A percentile compares a stretch with the other conserved stretches of the same genome.
These are phyloP conservation scores for Claviceps lovelessii DNA, from an alignment of 2,329 filamentous ascomycete genomes.

Conservation along the genomic window DNA sequence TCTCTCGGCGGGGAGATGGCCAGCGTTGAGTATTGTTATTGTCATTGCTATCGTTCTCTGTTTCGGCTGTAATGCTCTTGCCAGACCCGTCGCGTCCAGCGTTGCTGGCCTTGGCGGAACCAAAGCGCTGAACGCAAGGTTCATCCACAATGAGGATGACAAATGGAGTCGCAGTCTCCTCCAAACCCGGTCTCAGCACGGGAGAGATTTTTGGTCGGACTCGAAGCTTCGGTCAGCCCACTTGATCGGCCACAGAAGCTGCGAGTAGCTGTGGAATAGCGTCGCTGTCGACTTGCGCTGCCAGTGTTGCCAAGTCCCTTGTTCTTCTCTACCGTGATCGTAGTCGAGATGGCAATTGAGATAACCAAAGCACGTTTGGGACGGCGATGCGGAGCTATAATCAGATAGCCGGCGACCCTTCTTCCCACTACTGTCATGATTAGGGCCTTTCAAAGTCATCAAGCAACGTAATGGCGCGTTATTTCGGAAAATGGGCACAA, in stretches of 20 bases:
- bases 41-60: slow-evolving; percentile 24
- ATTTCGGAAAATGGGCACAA: slow-evolving; percentile 13
- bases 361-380: slow-evolving; percentile 4
- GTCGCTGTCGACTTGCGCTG: slow-evolving; percentile 2
- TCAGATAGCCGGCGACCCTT: slow-evolving; percentile 12
- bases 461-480: slow-evolving; percentile 17
- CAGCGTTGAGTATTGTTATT: slow-evolving; percentile 23
- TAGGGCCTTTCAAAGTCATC: slow-evolving; percentile 10
- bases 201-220: slow-evolving; percentile 6
- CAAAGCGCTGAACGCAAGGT: slow-evolving; percentile 37
- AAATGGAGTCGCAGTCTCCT: slow-evolving; percentile 27
- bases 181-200: slow-evolving; percentile 12
- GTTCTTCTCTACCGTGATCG: slow-evolving; percentile 1
- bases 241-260: slow-evolving; percentile 3
- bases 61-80: slow-evolving; percentile 13
- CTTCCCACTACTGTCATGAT: slow-evolving; percentile 12
- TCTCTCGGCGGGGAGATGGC: slow-evolving; percentile 35
- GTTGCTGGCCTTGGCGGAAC: slow-evolving; percentile 17
- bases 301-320: not conserved
- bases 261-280: slow-evolving; percentile 9
- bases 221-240: slow-evolving; percentile 4
- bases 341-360: not conserved
- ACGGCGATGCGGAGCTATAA: slow-evolving; percentile 3
- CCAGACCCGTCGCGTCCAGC: slow-evolving; percentile 11
- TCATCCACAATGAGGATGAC: slow-evolving; percentile 41